Evolutionary conservation across 768 basidiomycete genomes (phyloP).

Genomic region (Agrocybe pediades): DNA sequence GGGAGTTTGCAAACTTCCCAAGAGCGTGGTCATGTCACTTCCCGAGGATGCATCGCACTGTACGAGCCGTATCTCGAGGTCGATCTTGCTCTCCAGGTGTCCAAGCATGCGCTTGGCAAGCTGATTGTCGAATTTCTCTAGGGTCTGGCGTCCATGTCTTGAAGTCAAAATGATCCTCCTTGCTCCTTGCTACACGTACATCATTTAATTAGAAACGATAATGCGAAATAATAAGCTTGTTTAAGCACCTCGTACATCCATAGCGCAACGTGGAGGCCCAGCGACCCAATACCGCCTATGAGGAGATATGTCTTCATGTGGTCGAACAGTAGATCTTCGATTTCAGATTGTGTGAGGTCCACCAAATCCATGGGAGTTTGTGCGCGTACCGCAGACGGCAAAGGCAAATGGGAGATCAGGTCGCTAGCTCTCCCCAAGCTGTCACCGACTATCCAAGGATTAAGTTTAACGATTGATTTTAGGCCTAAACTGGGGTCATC

Average conservation of each 20-base stretch:
- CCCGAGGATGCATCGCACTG: not conserved
- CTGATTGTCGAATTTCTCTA: not conserved
- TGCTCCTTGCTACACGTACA: not conserved
- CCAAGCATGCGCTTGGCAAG: not conserved
- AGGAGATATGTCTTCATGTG: not conserved
- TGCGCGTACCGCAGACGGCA: too few relatives aligned
- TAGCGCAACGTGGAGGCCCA: not conserved
- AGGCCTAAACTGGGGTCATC: not conserved
- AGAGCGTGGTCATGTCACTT: not conserved
- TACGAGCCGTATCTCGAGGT: not conserved
- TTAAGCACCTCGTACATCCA: constrained; percentile 1
- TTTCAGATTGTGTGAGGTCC: not conserved
- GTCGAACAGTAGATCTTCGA: not conserved
- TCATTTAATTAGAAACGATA: too few relatives aligned
- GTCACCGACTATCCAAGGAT: not conserved
- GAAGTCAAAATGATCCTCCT: not conserved
- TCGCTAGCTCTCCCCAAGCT: not conserved
- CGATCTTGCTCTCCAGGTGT: not conserved
- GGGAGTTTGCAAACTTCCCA: not conserved
- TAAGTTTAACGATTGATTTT: not conserved
- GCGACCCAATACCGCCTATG: not conserved
- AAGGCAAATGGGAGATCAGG: not conserved
- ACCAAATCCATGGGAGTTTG: too few relatives aligned
- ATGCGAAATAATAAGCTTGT: too few relatives aligned
- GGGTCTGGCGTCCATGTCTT: not conserved